Percentiles rank a stretch among this genome's conserved stretches.
Conservation (phyloP, 345 rosid species). For the Pugionium cornutum region DNA sequence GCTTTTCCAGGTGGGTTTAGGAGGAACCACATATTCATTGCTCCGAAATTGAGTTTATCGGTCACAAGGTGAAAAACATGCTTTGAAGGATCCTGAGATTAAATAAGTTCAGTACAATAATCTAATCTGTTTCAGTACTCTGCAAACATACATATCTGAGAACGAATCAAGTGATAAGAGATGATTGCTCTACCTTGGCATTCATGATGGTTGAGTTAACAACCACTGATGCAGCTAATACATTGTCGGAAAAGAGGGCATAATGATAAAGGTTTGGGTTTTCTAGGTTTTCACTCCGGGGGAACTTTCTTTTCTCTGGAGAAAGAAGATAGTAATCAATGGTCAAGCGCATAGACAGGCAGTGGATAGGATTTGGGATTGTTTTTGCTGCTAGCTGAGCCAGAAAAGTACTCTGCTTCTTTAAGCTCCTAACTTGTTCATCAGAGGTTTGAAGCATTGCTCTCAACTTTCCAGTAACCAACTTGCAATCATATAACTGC, state of each 20-base stretch:
- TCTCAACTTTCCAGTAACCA: conserved; percentile 93
- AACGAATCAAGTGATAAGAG: background rate
- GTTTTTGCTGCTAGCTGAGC: conserved; percentile 99
- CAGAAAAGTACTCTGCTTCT: conserved; percentile 97
- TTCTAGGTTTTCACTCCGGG: conserved; percentile 81
- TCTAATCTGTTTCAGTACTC: too few species aligned
- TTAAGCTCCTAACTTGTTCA: conserved; percentile 96
- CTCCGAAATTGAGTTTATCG: conserved; percentile 91
- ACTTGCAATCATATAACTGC: conserved; percentile 87
- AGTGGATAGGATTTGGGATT: conserved; percentile 92
- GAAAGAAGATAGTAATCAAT: conserved; percentile 90
- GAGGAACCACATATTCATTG: conserved; percentile 99
- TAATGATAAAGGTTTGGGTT: conserved; percentile 87
- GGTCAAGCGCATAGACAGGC: conserved; percentile 94
- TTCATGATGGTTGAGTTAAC: conserved; percentile 92
- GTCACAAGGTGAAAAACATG: conserved; percentile 98
- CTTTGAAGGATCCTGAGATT: conserved; percentile 97
- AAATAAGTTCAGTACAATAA: too few species aligned
- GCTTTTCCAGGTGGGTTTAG: conserved; percentile 93
- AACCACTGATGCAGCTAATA: conserved; percentile 99
- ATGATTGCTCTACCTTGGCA: conserved; percentile 67
- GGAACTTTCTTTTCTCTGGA: conserved; percentile 86
- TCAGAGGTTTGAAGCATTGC: conserved; percentile 98
- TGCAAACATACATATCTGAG: conserved; percentile 2
- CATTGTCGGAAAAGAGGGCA: conserved; percentile 98